A percentile compares a stretch with the other conserved stretches of the same genome.
Evolutionary conservation across 2,329 filamentous ascomycete genomes (phyloP).

Genomic region (Aphanocladium album): DNA sequence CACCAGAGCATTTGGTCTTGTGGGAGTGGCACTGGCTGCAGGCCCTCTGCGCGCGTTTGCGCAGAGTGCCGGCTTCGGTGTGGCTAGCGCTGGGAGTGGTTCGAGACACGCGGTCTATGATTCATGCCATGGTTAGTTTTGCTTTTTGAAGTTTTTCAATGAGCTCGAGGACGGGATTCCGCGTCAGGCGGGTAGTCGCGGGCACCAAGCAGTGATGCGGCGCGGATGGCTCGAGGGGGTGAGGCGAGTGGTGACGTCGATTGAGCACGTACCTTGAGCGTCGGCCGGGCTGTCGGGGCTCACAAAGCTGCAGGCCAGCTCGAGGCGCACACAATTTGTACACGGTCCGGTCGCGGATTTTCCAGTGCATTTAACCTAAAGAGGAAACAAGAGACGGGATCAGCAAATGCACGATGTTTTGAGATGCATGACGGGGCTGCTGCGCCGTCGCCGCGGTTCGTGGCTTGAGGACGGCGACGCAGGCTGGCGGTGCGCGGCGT

Average conservation of each 20-base stretch:
- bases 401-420: neutral
- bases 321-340: conserved; percentile 32
- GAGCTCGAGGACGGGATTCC: neutral
- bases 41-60: conserved; percentile 38
- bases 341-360: conserved; percentile 32
- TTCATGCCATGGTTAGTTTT: conserved; percentile 4
- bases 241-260: neutral
- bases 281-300: conserved; percentile 18
- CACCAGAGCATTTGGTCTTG: conserved; percentile 40
- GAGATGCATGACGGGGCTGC: too few species aligned
- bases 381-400: neutral
- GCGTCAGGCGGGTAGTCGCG: neutral
- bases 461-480: neutral
- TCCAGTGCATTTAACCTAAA: conserved; percentile 38
- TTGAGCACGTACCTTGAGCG: conserved; percentile 16
- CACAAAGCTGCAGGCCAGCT: conserved; percentile 32
- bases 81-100: conserved; percentile 36
- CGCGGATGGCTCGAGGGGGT: neutral
- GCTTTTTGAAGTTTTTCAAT: neutral
- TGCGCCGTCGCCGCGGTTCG: neutral
- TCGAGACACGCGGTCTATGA: conserved; percentile 28
- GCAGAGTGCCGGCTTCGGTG: conserved; percentile 37
- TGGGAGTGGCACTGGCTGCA: conserved; percentile 37
- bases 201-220: neutral
- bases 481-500: neutral